Evolutionary conservation across 345 rosid genomes (phyloP), one percentile per base, ranked within the genome.

Genomic region (Leavenworthia alabamica): DNA sequence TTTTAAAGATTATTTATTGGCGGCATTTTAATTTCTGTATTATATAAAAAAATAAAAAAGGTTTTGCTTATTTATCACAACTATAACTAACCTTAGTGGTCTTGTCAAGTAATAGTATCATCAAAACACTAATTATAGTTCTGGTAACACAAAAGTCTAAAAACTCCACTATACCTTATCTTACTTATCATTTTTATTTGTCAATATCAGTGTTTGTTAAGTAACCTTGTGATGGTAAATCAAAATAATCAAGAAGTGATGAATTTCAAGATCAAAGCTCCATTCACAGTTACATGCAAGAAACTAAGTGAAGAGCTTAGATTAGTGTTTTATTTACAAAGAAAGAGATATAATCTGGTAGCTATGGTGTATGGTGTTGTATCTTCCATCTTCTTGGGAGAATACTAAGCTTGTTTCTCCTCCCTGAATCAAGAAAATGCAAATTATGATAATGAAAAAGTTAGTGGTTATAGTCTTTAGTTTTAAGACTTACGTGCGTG

Each of bases 401-500:
- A 12, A 48, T 40, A 41, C 54, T 71, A 57, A 24, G 56, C 65
- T 50, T 64, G 7, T 9, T 71, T 56, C 70, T 64, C 70, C 75
- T 48, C 75, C 54, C 70, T 71, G 60, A 41, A 56, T 10, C 20
- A 27, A 57, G 17, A 40, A 13, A 56, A 56, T 62, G 32, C 14
- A 32, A 22, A 35, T 61, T 13, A 44, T 11, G 37, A 45, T 3
- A 5, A 33, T n/a, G 46, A 42, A 53, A 53, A 32, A 32, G 2
- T 17, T 50, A 12, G 4, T 14, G n/a, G 12, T 45, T 26, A 16
- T 24, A 47, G 33, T 48, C 32, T 47, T 9, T 66, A 19, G 26
- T 14, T 19, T 60, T 6, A 49, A 63, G 40, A 73, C 83, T 82
- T 71, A 86, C 88, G 56, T 57, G 63, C 79, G 65, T 22, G 85